Base-by-base conservation (phyloP, 495 filamentous ascomycete species). In the Lindgomyces ingoldianus region DNA sequence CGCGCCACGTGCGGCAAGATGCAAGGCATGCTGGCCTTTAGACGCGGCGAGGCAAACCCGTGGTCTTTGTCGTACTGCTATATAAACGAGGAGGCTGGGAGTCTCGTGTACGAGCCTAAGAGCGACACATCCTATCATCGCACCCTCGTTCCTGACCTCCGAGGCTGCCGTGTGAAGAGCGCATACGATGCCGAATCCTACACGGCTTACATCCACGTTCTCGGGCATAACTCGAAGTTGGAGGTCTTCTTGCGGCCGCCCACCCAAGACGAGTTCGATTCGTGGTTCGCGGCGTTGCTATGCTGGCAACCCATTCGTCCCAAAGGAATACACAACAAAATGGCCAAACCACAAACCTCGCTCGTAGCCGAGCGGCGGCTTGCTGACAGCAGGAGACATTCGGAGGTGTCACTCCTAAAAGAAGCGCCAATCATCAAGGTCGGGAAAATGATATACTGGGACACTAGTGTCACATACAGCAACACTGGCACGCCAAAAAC, bases 361-460 rank as follows among this genome's bases (percentile, higher is more conserved):
- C 77, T 73, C 18, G 67, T 83, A 30, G 72, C 76, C 54, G 81
- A 83, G 59, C 78, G 78, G 50, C 78, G 79, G 66, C 70, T 83
- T 52, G 75, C 76, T 33, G 81, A 85, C 49, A 76, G 80, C 60
- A 76, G 70, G 57, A 79, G 86, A 53, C 86, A 86, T 73, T 88
- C 86, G 11, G 84, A 86, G 53, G 83, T 80, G 57, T 81, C 79
- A 41, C 68, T 77, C n/a, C 79, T 83, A 14, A 93, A 89, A 70
- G 90, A 93, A 58, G 84, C 86, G 12, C 85, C 91, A 36, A 96
- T 98, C 62, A 99, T 98, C 77, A 99, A 99, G 73, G 90, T 97
- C 53, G 95, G 92, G 42, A 96, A 92, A 72, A 88, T 98, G 79
- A 84, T 93, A 65, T 83, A 93, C 30, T 98, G 93, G 93, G 89